These are phyloP conservation scores for Hortaea werneckii DNA, from an alignment of 2,329 filamentous ascomycete species.

Conservation along the genomic window DNA sequence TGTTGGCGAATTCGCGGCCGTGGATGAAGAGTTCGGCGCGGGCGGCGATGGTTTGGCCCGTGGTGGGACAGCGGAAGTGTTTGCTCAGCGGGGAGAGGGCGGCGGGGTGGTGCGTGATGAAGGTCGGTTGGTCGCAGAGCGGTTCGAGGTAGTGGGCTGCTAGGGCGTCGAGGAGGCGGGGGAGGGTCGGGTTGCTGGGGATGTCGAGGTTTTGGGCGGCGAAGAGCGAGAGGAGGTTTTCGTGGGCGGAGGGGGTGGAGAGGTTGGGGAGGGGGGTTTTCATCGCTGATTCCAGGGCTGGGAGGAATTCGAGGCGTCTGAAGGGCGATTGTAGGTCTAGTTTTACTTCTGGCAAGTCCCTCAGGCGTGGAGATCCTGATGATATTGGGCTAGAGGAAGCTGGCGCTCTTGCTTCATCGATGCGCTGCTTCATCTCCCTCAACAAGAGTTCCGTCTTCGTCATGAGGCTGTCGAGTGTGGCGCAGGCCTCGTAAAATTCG, in stretches of 20 bases:
- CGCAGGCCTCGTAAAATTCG: slow-evolving; percentile 89
- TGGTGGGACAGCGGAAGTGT: slow-evolving; percentile 59
- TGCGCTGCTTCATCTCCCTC: background rate
- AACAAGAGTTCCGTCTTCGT: slow-evolving; percentile 64
- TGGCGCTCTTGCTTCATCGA: background rate
- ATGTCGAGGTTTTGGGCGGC: slow-evolving; percentile 37
- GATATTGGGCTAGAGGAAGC: slow-evolving; percentile 11
- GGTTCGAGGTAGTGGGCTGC: slow-evolving; percentile 70
- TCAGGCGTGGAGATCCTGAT: background rate
- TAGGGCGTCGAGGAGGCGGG: slow-evolving; percentile 71
- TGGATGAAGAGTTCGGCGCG: slow-evolving; percentile 33
- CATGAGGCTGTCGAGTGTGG: slow-evolving; percentile 66
- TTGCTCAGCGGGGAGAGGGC: slow-evolving; percentile 88
- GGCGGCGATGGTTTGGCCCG: slow-evolving; percentile 45
- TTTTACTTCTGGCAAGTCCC: slow-evolving; percentile 22
- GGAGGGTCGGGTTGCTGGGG: slow-evolving; percentile 47
- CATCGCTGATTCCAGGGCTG: slow-evolving; percentile 55
- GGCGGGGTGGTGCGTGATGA: slow-evolving; percentile 82
- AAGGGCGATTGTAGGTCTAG: slow-evolving; percentile 30
- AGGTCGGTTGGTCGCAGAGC: slow-evolving; percentile 60
- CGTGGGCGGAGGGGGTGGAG: slow-evolving; percentile 42
- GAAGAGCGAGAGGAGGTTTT: slow-evolving; percentile 48
- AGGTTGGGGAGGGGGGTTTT: slow-evolving; percentile 50
- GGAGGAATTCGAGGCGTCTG: slow-evolving; percentile 69
- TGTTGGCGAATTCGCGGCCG: slow-evolving; percentile 79